Conservation (phyloP, 108 stramenopile species). For the Aurantiochytrium sp. region DNA sequence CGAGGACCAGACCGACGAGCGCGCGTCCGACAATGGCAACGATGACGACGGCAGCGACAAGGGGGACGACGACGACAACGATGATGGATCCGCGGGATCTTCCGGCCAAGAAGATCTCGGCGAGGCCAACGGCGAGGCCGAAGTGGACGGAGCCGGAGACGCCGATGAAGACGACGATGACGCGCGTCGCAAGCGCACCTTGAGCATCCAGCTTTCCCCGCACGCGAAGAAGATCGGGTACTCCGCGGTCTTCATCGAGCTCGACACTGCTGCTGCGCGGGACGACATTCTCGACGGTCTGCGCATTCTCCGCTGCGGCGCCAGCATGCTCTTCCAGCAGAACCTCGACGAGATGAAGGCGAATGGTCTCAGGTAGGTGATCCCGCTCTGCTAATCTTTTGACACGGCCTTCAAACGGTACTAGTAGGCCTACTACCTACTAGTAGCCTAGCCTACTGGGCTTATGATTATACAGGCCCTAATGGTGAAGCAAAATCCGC, state of each 20-base stretch:
- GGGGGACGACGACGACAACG: not conserved
- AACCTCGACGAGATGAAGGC: constrained; percentile 5
- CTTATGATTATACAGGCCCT: too few relatives aligned
- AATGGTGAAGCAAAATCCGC: too few relatives aligned
- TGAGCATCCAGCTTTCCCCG: not conserved
- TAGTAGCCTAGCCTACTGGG: too few relatives aligned
- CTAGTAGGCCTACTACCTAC: too few relatives aligned
- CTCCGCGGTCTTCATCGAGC: not conserved
- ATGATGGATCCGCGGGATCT: too few relatives aligned
- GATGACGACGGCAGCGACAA: not conserved
- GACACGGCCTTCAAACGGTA: too few relatives aligned
- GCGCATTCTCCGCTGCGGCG: not conserved
- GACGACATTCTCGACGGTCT: constrained; percentile 18
- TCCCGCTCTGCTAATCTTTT: too few relatives aligned
- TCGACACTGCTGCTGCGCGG: not conserved
- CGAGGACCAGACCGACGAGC: not conserved
- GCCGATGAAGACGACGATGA: not conserved
- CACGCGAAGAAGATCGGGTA: constrained; percentile 2
- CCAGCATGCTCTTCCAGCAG: constrained; percentile 30
- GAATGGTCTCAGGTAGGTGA: constrained; percentile 37
- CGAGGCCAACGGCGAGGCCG: not conserved
- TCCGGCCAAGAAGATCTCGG: not conserved
- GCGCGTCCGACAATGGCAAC: not conserved
- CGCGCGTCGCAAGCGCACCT: not conserved
- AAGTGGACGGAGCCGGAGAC: not conserved